phyloP scores from a whole-genome alignment of 2,329 filamentous ascomycete genomes.

The Botrytis squamosa region DNA sequence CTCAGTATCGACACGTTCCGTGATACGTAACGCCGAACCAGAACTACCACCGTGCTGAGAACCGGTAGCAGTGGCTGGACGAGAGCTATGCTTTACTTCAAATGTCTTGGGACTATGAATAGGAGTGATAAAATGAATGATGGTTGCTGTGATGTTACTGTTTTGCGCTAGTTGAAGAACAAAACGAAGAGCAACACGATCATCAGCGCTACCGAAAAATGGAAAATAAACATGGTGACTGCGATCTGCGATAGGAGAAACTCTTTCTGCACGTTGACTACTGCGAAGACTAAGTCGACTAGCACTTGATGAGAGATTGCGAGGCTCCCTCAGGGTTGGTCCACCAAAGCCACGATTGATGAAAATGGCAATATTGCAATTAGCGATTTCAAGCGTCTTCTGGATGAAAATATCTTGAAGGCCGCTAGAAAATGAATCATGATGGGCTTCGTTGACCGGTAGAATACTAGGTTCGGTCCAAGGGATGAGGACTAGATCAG shows the following conservation, averaged over 20 bases:
- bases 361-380: constrained; percentile 72
- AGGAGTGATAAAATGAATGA: constrained; percentile 57
- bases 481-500: constrained; percentile 77
- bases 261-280: constrained; percentile 55
- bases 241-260: constrained; percentile 61
- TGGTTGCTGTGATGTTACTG: constrained; percentile 72
- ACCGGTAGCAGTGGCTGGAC: background rate
- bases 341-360: constrained; percentile 70
- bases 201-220: constrained; percentile 82
- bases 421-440: constrained; percentile 59
- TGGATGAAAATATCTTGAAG: constrained; percentile 74
- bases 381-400: constrained; percentile 59
- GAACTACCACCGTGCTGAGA: constrained; percentile 14
- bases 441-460: constrained; percentile 54
- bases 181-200: constrained; percentile 74
- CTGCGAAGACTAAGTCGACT: constrained; percentile 58
- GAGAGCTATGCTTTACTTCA: constrained; percentile 18
- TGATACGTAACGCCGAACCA: constrained; percentile 26
- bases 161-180: constrained; percentile 83
- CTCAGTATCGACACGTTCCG: constrained; percentile 31
- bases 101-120: constrained; percentile 28
- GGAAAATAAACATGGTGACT: constrained; percentile 84
- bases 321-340: constrained; percentile 43
- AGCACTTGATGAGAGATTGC: constrained; percentile 45
- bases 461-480: constrained; percentile 83